These are phyloP conservation scores for Penicillium sp. DNA, from an alignment of 2,329 filamentous ascomycete genomes.

Conservation along the genomic window DNA sequence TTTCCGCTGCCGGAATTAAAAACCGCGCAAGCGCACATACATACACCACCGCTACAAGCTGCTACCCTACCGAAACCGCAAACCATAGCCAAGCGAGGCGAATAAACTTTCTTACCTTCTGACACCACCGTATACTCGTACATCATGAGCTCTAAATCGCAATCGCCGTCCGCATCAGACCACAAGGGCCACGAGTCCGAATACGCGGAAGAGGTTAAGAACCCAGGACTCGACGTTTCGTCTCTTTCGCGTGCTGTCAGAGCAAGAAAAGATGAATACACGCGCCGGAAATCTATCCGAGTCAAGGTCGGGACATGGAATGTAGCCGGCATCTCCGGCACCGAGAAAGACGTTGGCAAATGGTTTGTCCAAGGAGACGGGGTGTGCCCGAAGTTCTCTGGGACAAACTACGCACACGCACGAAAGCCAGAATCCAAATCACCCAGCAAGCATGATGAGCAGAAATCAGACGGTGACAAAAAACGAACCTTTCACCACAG, in stretches of 20 bases:
- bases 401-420: slow-evolving; percentile 31
- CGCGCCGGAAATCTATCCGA: slow-evolving; percentile 61
- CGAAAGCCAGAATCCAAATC: slow-evolving; percentile 13
- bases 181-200: slow-evolving; percentile 11
- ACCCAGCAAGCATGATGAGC: slow-evolving; percentile 38
- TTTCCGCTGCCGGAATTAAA: slow-evolving; percentile 5
- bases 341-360: slow-evolving; percentile 73
- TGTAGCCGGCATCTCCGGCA: slow-evolving; percentile 72
- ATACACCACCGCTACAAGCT: slow-evolving; percentile 3
- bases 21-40: slow-evolving; percentile 5
- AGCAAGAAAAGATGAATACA: slow-evolving; percentile 69
- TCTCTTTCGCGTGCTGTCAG: slow-evolving; percentile 54
- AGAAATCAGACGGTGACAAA: slow-evolving; percentile 36
- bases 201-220: slow-evolving; percentile 12
- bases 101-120: neutral
- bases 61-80: neutral
- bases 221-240: slow-evolving; percentile 23
- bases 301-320: slow-evolving; percentile 96
- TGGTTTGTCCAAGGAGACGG: slow-evolving; percentile 82
- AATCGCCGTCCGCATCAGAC: slow-evolving; percentile 9
- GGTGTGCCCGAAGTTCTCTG: slow-evolving; percentile 54
- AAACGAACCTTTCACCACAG: slow-evolving; percentile 33
- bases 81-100: neutral
- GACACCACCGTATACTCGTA: neutral
- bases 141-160: slow-evolving; percentile 9